A percentile compares a stretch with the other conserved stretches of the same genome.
phyloP scores from a whole-genome alignment of 176 grass and related monocot genomes.

The Typha latifolia region DNA sequence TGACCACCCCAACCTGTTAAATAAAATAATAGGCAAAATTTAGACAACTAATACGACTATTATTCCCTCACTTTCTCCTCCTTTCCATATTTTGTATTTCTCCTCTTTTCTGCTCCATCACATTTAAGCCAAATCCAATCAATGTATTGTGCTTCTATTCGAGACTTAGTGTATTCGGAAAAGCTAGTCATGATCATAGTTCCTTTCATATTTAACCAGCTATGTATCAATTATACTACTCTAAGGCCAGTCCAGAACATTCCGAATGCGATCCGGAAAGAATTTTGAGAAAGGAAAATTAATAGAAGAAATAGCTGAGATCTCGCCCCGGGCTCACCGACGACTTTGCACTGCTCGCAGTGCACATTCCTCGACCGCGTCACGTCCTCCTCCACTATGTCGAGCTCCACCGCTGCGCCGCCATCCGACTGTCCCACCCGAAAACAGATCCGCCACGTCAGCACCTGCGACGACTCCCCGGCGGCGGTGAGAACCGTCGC shows the following conservation, averaged over 20 bases:
- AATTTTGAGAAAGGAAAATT: background rate
- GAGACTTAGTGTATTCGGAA: too few relatives aligned
- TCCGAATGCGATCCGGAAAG: too few relatives aligned
- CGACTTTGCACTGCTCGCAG: slow-evolving; percentile 60
- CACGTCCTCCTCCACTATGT: slow-evolving; percentile 74
- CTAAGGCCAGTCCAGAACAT: too few relatives aligned
- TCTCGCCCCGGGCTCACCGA: slow-evolving; percentile 27
- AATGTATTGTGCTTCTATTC: background rate
- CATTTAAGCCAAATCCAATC: background rate
- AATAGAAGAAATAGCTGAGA: background rate
- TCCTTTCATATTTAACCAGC: too few relatives aligned
- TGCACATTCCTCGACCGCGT: slow-evolving; percentile 25
- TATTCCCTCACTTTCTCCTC: background rate
- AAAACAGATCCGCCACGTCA: slow-evolving; percentile 36
- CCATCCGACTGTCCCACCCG: background rate
- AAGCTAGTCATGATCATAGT: too few relatives aligned
- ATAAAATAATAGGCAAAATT: background rate
- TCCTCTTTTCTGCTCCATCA: background rate
- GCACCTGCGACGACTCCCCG: background rate
- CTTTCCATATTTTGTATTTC: background rate
- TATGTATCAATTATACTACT: too few relatives aligned
- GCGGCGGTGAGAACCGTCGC: too few relatives aligned
- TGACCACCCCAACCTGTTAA: slow-evolving; percentile 64
- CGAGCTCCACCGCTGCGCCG: slow-evolving; percentile 20
- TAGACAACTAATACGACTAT: slow-evolving; percentile 9